Evolutionary conservation across 495 filamentous ascomycete species (phyloP).

Genomic region (Talaromyces adpressus): DNA sequence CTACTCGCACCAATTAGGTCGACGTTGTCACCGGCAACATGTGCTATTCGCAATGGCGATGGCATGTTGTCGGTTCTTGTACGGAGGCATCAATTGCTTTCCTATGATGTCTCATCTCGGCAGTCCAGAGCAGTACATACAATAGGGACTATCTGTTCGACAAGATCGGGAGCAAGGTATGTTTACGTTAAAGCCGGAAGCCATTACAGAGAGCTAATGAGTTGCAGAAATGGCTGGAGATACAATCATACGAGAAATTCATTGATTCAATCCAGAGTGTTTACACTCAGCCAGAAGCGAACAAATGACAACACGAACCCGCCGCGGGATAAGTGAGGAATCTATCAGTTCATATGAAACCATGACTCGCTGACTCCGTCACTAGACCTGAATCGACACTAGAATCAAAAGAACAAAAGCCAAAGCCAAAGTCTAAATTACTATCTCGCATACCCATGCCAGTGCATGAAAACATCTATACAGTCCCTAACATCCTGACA

Average conservation of each 20-base stretch:
- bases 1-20: background rate
- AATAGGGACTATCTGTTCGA: background rate
- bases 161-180: background rate
- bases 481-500: constrained; percentile 85
- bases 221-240: background rate
- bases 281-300: background rate
- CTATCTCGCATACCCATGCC: constrained; percentile 45
- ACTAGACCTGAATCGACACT: background rate
- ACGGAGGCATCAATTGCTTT: background rate
- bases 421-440: constrained; percentile 22
- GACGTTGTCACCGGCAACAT: background rate
- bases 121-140: background rate
- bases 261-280: background rate
- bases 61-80: background rate
- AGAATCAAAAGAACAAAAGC: background rate
- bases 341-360: background rate
- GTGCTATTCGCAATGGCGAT: background rate
- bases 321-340: background rate
- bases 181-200: background rate
- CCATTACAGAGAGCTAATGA: background rate
- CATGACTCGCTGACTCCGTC: background rate
- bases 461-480: constrained; percentile 89
- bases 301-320: background rate
- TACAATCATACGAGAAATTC: background rate
- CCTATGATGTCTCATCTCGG: background rate